Percentiles rank a stretch among this genome's conserved stretches.
These are phyloP conservation scores for Mercurialis annua DNA, from an alignment of 345 rosid species.

Conservation along the genomic window DNA sequence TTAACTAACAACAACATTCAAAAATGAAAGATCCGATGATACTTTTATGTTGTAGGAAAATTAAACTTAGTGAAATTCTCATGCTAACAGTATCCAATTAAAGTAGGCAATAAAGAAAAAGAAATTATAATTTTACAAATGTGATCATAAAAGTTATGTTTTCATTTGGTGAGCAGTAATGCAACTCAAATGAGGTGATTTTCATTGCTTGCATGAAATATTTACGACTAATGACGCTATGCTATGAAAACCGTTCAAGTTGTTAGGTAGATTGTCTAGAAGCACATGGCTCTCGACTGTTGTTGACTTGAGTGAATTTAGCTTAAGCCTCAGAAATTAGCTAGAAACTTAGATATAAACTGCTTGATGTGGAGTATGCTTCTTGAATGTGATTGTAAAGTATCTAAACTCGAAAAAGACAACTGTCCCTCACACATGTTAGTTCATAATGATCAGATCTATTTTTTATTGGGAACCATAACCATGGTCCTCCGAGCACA, in stretches of 20 bases:
- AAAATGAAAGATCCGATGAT: too few relatives aligned
- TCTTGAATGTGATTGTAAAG: background rate
- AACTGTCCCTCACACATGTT: background rate
- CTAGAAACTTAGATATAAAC: background rate
- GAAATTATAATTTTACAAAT: background rate
- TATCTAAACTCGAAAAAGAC: background rate
- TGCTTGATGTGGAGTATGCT: background rate
- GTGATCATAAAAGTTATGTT: background rate
- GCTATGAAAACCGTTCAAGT: background rate
- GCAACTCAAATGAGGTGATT: background rate
- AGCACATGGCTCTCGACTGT: background rate
- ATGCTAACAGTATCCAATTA: background rate
- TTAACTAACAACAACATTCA: too few relatives aligned
- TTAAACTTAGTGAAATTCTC: background rate
- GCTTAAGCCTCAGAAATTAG: background rate
- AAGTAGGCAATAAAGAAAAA: background rate
- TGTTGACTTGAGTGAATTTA: constrained; percentile 1
- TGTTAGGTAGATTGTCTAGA: background rate
- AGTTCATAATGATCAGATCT: background rate
- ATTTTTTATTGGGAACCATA: background rate
- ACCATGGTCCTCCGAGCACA: background rate
- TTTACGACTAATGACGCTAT: background rate
- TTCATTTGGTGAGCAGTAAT: background rate
- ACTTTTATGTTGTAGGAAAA: too few relatives aligned
- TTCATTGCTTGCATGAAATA: background rate